Percentiles rank a stretch among this genome's conserved stretches.
Conservation (phyloP, 345 rosid genomes). For the Syzygium jambos region DNA sequence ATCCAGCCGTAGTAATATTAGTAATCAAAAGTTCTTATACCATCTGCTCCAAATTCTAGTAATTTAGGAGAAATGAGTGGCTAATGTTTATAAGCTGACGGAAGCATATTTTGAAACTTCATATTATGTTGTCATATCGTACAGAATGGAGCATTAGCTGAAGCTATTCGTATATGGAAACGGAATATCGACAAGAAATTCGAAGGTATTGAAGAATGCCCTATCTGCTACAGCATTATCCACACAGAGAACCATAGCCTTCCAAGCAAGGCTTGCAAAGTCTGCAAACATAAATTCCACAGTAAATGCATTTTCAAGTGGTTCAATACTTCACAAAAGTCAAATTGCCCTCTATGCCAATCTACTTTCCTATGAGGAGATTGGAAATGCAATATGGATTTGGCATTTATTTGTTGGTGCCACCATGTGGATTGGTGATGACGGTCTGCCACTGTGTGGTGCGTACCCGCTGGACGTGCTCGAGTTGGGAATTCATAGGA, state of each 20-base stretch:
- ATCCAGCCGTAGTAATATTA: background rate
- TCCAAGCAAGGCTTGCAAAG: conserved; percentile 88
- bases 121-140: background rate
- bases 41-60: background rate
- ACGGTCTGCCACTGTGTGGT: background rate
- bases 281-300: conserved; percentile 96
- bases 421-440: background rate
- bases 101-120: background rate
- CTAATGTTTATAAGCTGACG: background rate
- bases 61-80: background rate
- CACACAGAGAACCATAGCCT: conserved; percentile 84
- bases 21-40: background rate
- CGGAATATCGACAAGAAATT: conserved; percentile 90
- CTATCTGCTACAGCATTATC: conserved; percentile 95
- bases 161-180: conserved; percentile 91
- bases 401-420: background rate
- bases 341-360: conserved; percentile 91
- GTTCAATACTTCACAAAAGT: conserved; percentile 87
- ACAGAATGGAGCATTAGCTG: conserved; percentile 96
- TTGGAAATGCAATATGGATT: background rate
- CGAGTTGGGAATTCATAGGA: background rate
- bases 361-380: conserved; percentile 60
- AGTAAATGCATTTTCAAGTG: conserved; percentile 89
- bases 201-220: conserved; percentile 97
- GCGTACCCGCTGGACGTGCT: background rate